Evolutionary conservation across 129 eudicot genomes (phyloP).

Genomic region (Escallonia rubra): DNA sequence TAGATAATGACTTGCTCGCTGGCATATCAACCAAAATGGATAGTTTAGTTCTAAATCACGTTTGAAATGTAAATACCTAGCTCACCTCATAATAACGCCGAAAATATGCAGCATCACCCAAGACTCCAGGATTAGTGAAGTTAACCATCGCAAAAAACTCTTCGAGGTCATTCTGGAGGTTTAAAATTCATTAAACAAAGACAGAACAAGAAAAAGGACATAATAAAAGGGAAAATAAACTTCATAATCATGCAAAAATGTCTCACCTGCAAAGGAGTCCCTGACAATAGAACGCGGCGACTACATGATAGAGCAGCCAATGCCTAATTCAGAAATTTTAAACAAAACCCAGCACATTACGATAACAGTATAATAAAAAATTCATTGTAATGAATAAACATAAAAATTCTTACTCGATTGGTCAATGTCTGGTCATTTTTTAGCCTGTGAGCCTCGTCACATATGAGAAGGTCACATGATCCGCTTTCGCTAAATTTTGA

Average conservation of each 20-base stretch:
- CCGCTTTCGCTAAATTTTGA: conserved; percentile 68
- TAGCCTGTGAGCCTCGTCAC: conserved; percentile 98
- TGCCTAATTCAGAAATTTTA: conserved; percentile 49
- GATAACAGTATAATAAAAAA: background rate
- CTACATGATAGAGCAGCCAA: conserved; percentile 49
- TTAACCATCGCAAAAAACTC: conserved; percentile 57
- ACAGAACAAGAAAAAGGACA: background rate
- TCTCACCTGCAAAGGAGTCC: conserved; percentile 66
- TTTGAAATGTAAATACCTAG: conserved; percentile 3
- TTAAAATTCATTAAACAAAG: conserved; percentile 1
- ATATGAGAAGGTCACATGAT: conserved; percentile 94
- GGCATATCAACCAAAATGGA: too few species aligned
- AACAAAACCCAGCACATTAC: background rate
- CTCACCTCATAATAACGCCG: conserved; percentile 84
- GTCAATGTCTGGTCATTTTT: conserved; percentile 96
- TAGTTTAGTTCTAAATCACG: too few species aligned
- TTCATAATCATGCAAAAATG: conserved; percentile 4
- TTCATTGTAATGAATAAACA: background rate
- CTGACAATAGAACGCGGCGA: conserved; percentile 48
- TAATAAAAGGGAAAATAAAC: conserved; percentile 13
- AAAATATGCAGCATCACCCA: conserved; percentile 48
- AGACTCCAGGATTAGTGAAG: conserved; percentile 50
- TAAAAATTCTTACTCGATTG: conserved; percentile 60
- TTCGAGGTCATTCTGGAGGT: conserved; percentile 46
- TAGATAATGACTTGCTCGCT: background rate